phyloP scores from a whole-genome alignment of 345 rosid genomes.

The Corchorus olitorius region DNA sequence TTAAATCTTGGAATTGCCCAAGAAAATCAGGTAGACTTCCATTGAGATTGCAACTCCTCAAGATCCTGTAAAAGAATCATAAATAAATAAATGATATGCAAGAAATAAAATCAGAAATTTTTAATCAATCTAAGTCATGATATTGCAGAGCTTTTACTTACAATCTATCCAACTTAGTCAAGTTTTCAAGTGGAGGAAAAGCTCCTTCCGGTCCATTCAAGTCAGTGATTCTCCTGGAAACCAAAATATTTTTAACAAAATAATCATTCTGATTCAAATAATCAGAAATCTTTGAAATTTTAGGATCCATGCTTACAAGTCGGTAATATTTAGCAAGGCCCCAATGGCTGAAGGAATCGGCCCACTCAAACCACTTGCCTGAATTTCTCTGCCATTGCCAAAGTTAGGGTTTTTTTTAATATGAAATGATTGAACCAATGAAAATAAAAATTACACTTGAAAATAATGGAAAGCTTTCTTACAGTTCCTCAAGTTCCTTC shows the following conservation, averaged over 20 bases:
- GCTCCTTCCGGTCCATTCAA: constrained; percentile 34
- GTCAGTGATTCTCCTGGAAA: constrained; percentile 59
- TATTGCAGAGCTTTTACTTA: constrained; percentile 27
- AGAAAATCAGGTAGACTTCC: constrained; percentile 48
- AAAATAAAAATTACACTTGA: constrained; percentile 29
- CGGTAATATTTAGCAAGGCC: neutral
- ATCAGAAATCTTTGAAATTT: neutral
- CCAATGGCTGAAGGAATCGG: constrained; percentile 2
- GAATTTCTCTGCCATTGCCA: neutral
- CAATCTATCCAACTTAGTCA: constrained; percentile 36
- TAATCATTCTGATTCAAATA: neutral
- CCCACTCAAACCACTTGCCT: constrained; percentile 11
- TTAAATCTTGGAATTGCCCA: constrained; percentile 20
- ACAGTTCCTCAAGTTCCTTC: constrained; percentile 46
- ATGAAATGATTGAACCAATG: neutral
- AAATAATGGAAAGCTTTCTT: constrained; percentile 21
- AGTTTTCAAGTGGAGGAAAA: constrained; percentile 37
- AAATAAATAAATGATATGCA: neutral
- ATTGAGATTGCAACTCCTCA: constrained; percentile 57
- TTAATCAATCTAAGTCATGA: neutral
- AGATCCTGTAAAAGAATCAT: constrained; percentile 38
- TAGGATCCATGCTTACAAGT: constrained; percentile 38
- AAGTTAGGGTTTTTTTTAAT: constrained; percentile 12
- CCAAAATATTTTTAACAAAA: neutral
- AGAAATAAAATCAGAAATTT: neutral